Percentiles rank a stretch among this genome's conserved stretches.
phyloP scores from a whole-genome alignment of 305 asterid species.

The Euphrasia arctica region DNA sequence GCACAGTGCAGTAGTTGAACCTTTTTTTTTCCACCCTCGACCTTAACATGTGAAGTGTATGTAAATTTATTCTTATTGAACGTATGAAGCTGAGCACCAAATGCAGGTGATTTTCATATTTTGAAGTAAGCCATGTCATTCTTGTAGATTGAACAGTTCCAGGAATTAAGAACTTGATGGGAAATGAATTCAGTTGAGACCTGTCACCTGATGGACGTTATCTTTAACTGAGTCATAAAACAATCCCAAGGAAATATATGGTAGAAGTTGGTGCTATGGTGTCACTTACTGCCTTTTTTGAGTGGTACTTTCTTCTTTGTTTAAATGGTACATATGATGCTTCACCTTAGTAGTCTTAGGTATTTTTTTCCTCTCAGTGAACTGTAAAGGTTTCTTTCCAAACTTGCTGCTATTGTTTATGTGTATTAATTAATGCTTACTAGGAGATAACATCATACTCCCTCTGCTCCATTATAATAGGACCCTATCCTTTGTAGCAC shows the following conservation, averaged over 20 bases:
- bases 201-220: neutral
- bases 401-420: slow-evolving; percentile 13
- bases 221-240: slow-evolving; percentile 15
- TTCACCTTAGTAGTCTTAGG: slow-evolving; percentile 4
- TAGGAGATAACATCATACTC: slow-evolving; percentile 1
- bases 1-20: neutral
- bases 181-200: slow-evolving; percentile 11
- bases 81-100: neutral
- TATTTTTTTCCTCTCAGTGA: slow-evolving; percentile 10
- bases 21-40: neutral
- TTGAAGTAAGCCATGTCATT: neutral
- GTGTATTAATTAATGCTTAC: slow-evolving; percentile 7
- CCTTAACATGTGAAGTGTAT: neutral
- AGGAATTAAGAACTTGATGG: slow-evolving; percentile 15
- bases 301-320: slow-evolving; percentile 5
- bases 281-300: neutral
- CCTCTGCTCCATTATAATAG: too few relatives aligned
- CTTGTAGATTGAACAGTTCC: slow-evolving; percentile 12
- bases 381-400: slow-evolving; percentile 14
- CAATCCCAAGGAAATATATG: neutral
- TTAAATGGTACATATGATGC: slow-evolving; percentile 6
- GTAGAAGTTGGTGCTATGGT: neutral
- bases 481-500: too few relatives aligned
- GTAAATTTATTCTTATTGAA: neutral
- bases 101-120: neutral